phyloP scores from a whole-genome alignment of 225 moss, liverwort and hornwort species.

The Lunularia cruciata region DNA sequence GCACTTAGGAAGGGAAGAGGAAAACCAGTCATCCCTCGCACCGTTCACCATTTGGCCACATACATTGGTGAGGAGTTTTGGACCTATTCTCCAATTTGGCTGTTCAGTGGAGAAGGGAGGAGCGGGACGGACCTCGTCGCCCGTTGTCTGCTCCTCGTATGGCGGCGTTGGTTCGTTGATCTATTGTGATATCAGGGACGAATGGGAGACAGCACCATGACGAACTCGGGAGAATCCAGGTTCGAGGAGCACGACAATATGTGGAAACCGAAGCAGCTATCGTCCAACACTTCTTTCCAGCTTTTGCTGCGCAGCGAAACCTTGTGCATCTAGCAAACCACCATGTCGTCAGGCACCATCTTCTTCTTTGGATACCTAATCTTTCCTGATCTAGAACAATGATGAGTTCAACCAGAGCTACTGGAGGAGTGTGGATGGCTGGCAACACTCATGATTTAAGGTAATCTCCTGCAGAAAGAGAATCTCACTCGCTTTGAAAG shows the following conservation, averaged over 20 bases:
- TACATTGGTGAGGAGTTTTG: not conserved
- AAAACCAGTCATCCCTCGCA: not conserved
- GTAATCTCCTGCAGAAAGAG: not conserved
- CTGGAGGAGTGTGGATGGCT: constrained; percentile 34
- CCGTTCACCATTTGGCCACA: not conserved
- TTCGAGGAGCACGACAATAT: not conserved
- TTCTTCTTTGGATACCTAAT: not conserved
- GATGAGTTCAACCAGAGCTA: constrained; percentile 30
- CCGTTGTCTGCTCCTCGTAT: not conserved
- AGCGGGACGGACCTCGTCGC: not conserved
- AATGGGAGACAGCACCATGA: not conserved
- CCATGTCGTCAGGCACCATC: not conserved
- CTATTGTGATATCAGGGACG: not conserved
- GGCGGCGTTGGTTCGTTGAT: not conserved
- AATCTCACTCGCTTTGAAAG: not conserved
- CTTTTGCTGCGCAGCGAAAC: not conserved
- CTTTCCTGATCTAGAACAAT: not conserved
- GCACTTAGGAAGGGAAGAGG: too few species aligned
- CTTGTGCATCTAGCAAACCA: constrained; percentile 3
- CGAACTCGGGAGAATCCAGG: not conserved
- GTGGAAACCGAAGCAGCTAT: not conserved
- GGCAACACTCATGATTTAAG: constrained; percentile 30
- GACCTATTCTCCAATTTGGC: constrained; percentile 2
- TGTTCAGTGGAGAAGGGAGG: not conserved
- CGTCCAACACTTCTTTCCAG: not conserved